phyloP scores from a whole-genome alignment of 2,329 filamentous ascomycete species.

The Triangularia setosa region DNA sequence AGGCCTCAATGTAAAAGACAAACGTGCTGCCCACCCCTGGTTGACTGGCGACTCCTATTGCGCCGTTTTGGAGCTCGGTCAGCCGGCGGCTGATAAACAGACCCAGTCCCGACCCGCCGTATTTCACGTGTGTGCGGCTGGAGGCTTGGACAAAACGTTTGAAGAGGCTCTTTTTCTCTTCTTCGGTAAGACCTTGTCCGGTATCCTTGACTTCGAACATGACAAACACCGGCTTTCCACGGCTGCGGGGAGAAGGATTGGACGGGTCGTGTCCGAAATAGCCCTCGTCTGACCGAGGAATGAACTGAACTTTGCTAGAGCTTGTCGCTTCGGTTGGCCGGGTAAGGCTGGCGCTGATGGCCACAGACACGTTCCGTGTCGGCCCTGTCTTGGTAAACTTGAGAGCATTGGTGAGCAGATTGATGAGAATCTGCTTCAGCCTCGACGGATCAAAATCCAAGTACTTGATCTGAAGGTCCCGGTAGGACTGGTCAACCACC shows the following conservation, averaged over 20 bases:
- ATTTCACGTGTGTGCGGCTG: slow-evolving; percentile 70
- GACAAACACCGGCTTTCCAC: slow-evolving; percentile 55
- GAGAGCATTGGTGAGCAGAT: slow-evolving; percentile 75
- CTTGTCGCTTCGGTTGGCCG: slow-evolving; percentile 40
- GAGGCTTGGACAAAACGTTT: slow-evolving; percentile 76
- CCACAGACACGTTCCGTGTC: slow-evolving; percentile 51
- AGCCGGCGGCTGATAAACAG: slow-evolving; percentile 75
- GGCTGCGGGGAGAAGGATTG: slow-evolving; percentile 29
- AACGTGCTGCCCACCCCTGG: slow-evolving; percentile 70
- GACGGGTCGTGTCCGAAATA: slow-evolving; percentile 14
- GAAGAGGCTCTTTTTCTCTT: slow-evolving; percentile 72
- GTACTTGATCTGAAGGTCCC: slow-evolving; percentile 56
- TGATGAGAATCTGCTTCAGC: slow-evolving; percentile 75
- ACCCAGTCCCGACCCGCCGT: slow-evolving; percentile 74
- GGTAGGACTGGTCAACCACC: slow-evolving; percentile 59
- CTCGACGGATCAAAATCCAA: slow-evolving; percentile 68
- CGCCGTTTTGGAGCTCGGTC: slow-evolving; percentile 76
- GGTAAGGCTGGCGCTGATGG: slow-evolving; percentile 41
- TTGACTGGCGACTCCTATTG: slow-evolving; percentile 70
- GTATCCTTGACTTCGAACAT: slow-evolving; percentile 74
- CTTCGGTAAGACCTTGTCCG: slow-evolving; percentile 65
- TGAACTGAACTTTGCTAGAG: slow-evolving; percentile 54
- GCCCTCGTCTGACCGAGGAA: slow-evolving; percentile 52
- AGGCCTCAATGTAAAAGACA: slow-evolving; percentile 67
- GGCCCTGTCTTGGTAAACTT: slow-evolving; percentile 70